phyloP scores from a whole-genome alignment of 768 basidiomycete genomes.

The Boletus insuetus region DNA sequence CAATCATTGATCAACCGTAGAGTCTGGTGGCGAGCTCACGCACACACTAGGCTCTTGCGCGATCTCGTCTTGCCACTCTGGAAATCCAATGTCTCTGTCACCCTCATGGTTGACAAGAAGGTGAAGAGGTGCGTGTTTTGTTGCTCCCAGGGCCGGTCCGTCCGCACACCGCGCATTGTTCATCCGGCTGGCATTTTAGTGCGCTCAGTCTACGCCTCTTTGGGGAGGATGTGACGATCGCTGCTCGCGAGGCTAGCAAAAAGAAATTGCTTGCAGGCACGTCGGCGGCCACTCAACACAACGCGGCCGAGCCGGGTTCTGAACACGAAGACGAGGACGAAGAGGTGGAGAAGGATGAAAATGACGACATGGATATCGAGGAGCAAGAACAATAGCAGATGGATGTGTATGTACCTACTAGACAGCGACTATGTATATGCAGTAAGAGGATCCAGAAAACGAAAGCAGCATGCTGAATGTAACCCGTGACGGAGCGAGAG shows the following conservation, averaged over 20 bases:
- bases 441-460: background rate
- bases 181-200: constrained; percentile 38
- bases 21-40: background rate
- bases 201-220: constrained; percentile 86
- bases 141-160: background rate
- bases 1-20: background rate
- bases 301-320: constrained; percentile 1
- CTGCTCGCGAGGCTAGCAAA: constrained; percentile 38
- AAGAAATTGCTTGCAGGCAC: constrained; percentile 15
- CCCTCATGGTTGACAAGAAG: constrained; percentile 95
- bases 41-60: constrained; percentile 54
- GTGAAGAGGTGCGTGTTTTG: constrained; percentile 73
- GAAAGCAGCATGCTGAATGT: background rate
- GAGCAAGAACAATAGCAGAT: constrained; percentile 6
- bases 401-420: constrained; percentile 12
- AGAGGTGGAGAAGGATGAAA: background rate
- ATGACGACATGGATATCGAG: constrained; percentile 11
- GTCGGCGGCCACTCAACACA: background rate
- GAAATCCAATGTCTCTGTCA: constrained; percentile 86
- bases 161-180: background rate
- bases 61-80: constrained; percentile 91
- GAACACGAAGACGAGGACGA: constrained; percentile 4
- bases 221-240: constrained; percentile 69
- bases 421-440: constrained; percentile 7
- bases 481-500: background rate